These are phyloP conservation scores for Neonectria ditissima DNA, from an alignment of 2,329 filamentous ascomycete genomes.

Conservation along the genomic window DNA sequence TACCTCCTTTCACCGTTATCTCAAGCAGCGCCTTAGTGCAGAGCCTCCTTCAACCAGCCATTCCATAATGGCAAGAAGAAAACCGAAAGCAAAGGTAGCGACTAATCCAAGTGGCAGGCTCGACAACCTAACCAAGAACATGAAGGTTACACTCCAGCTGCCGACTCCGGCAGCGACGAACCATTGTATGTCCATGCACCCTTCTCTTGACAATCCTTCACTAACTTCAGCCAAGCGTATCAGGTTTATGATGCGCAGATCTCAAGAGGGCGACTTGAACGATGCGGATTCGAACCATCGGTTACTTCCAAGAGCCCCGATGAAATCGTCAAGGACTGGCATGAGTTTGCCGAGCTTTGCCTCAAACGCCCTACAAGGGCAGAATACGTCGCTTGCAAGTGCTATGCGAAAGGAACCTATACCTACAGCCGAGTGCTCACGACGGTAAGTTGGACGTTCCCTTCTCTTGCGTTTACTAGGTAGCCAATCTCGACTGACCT, in stretches of 20 bases:
- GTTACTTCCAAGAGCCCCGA: neutral
- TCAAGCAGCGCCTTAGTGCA: neutral
- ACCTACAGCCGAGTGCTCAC: constrained; percentile 6
- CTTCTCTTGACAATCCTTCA: no score
- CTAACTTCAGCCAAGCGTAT: neutral
- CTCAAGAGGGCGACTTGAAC: neutral
- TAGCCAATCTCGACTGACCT: constrained; percentile 1
- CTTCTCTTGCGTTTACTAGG: neutral
- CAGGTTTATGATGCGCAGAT: constrained; percentile 5
- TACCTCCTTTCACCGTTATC: neutral
- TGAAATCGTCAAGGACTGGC: constrained; percentile 1
- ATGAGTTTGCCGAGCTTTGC: neutral
- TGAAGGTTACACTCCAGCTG: neutral
- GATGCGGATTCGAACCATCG: neutral
- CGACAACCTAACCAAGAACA: neutral
- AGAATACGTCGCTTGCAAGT: neutral
- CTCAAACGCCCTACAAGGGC: constrained; percentile 5
- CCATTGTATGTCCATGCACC: neutral
- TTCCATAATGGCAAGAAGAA: constrained; percentile 13
- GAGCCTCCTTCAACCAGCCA: neutral
- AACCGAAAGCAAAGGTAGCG: neutral
- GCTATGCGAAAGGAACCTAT: constrained; percentile 10
- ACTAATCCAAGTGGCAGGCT: neutral
- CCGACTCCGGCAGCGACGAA: neutral
- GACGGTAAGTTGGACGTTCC: neutral